Evolutionary conservation across 768 basidiomycete genomes (phyloP).

Genomic region (Agaricus blazei): DNA sequence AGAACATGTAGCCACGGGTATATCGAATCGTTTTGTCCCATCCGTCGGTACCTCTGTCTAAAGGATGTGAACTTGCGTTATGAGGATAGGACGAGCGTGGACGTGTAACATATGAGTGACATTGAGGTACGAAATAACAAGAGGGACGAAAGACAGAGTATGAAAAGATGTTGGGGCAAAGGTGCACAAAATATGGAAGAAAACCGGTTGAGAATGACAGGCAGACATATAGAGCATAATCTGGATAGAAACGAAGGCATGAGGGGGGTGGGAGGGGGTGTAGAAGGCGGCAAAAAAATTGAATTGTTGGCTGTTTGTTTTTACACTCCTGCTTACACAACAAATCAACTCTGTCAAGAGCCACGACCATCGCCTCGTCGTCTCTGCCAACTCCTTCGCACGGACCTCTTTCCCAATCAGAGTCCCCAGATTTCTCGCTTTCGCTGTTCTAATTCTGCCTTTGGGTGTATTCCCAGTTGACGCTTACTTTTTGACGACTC

Average conservation of each 20-base stretch:
- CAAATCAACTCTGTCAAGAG: conserved; percentile 6
- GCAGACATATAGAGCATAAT: background rate
- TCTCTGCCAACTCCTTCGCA: background rate
- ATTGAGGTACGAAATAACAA: background rate
- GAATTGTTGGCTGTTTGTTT: conserved; percentile 10
- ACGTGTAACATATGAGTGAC: background rate
- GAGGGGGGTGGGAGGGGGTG: background rate
- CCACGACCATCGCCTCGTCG: conserved; percentile 4
- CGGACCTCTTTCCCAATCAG: background rate
- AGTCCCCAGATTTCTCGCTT: background rate
- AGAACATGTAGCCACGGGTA: background rate
- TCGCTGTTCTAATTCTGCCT: background rate
- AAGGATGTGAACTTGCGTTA: background rate
- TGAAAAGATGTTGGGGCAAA: too few relatives aligned
- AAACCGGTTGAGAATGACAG: background rate
- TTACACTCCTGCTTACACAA: conserved; percentile 8
- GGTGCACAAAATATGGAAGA: background rate
- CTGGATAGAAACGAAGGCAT: background rate
- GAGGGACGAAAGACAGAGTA: background rate
- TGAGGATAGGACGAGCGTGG: background rate
- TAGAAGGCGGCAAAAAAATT: background rate
- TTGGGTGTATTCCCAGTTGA: background rate
- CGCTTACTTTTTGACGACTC: background rate
- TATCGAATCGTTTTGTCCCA: background rate
- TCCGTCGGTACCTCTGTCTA: background rate